phyloP scores from a whole-genome alignment of 2,329 filamentous ascomycete species.

The Aaosphaeria pasadenensis region DNA sequence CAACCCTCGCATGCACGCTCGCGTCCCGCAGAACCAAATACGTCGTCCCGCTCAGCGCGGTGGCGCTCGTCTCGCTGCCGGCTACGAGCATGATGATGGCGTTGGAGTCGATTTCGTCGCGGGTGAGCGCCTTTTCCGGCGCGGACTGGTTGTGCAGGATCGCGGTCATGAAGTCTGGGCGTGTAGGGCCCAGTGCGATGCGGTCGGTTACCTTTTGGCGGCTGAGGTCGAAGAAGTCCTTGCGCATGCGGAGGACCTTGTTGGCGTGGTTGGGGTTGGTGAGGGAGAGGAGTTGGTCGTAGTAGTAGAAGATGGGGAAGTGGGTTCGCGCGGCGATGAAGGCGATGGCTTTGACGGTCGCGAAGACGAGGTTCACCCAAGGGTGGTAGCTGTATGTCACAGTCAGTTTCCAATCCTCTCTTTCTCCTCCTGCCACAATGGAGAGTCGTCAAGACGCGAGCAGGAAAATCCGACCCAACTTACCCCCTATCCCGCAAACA shows the following conservation, averaged over 20 bases:
- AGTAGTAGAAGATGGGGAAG: constrained; percentile 14
- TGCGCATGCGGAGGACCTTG: constrained; percentile 4
- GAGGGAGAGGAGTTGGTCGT: constrained; percentile 9
- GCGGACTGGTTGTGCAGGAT: constrained; percentile 20
- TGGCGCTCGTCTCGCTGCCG: constrained; percentile 48
- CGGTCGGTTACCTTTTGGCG: constrained; percentile 15
- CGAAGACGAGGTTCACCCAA: constrained; percentile 25
- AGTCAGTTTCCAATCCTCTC: neutral
- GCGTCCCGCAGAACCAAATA: constrained; percentile 38
- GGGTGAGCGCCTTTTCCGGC: constrained; percentile 11
- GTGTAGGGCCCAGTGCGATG: constrained; percentile 10
- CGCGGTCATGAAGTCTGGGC: constrained; percentile 25
- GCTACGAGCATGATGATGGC: constrained; percentile 36
- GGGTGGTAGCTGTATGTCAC: constrained; percentile 14
- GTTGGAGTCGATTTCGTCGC: constrained; percentile 35
- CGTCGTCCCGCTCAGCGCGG: constrained; percentile 40
- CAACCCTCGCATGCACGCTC: constrained; percentile 13
- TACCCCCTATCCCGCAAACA: constrained; percentile 23
- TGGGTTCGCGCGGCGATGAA: constrained; percentile 12
- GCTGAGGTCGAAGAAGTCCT: constrained; percentile 13
- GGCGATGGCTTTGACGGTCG: constrained; percentile 6
- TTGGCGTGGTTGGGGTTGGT: constrained; percentile 5
- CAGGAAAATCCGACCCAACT: neutral
- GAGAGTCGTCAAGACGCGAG: neutral
- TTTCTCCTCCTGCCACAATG: too few relatives aligned